Base-by-base conservation (phyloP, 2,329 filamentous ascomycete species). In the Apiospora sp. region DNA sequence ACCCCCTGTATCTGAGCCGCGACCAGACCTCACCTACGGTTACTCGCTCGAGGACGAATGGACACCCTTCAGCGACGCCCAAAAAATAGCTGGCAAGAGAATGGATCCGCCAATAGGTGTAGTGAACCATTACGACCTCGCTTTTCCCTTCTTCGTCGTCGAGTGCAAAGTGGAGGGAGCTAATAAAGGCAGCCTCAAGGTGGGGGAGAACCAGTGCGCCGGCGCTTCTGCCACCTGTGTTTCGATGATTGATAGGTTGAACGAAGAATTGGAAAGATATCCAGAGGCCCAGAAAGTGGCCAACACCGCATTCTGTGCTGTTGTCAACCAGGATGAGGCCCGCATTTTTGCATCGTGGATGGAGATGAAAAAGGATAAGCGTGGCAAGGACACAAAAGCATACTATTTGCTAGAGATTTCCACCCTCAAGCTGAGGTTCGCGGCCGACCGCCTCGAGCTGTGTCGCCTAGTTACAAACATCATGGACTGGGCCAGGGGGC, bases 51-150 rank as follows among this genome's bases (percentile, higher is more conserved):
- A 14, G 2, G 13, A 16, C 2, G 2, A 0, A 14, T 5, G 3
- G 13, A 5, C 3, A 1, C 24, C 0, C 14, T 58, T 58, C 12
- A 58, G 0, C 5, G n/a, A n/a, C n/a, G n/a, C n/a, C n/a, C n/a
- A n/a, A n/a, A n/a, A n/a, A n/a, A n/a, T n/a, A n/a, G n/a, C n/a
- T n/a, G n/a, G n/a, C n/a, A n/a, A n/a, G n/a, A n/a, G n/a, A n/a
- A n/a, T 58, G 51, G 16, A 22, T 10, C 27, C 51, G 22, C 3
- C 3, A 0, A 30, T 22, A 5, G 51, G 51, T 14, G 2, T 8
- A 7, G 14, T 30, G 5, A 3, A 5, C 24, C 2, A 0, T 3
- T 2, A 8, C 13, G 5, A 10, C 1, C 27, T 58, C 6, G 14
- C 14, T 8, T 58, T 58, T 30, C 51, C 51, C 24, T 58, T 58